Conservation (phyloP, 108 stramenopile species). For the Cylindrotheca fusiformis region DNA sequence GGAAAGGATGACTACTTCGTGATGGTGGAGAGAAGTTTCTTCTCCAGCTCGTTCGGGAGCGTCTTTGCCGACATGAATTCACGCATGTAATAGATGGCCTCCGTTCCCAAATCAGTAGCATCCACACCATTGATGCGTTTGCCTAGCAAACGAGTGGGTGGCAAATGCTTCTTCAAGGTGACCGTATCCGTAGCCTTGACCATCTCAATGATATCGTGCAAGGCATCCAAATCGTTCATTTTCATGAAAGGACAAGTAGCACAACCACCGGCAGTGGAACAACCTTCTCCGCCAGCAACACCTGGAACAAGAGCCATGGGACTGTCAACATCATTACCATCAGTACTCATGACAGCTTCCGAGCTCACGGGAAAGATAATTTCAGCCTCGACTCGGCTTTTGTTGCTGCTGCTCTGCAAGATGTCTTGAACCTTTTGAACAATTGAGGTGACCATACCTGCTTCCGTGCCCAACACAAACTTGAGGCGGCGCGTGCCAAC, state of each 20-base stretch:
- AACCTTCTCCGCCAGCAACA: slow-evolving; percentile 90
- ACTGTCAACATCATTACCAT: slow-evolving; percentile 29
- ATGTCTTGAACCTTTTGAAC: slow-evolving; percentile 87
- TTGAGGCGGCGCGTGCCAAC: slow-evolving; percentile 46
- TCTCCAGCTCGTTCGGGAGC: slow-evolving; percentile 60
- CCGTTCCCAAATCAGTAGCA: slow-evolving; percentile 81
- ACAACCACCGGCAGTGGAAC: slow-evolving; percentile 94
- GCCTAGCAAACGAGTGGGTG: slow-evolving; percentile 75
- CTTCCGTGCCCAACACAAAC: slow-evolving; percentile 92
- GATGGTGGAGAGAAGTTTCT: slow-evolving; percentile 37
- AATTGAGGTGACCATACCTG: slow-evolving; percentile 94
- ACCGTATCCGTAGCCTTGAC: slow-evolving; percentile 23
- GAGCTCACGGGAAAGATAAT: slow-evolving; percentile 96
- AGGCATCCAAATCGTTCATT: slow-evolving; percentile 93
- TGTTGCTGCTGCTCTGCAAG: slow-evolving; percentile 38
- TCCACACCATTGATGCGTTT: slow-evolving; percentile 67
- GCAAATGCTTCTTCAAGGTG: slow-evolving; percentile 42
- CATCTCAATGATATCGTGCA: slow-evolving; percentile 75
- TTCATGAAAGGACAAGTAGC: slow-evolving; percentile 98
- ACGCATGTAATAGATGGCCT: slow-evolving; percentile 91
- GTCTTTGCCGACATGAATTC: slow-evolving; percentile 73
- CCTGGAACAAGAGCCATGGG: slow-evolving; percentile 82
- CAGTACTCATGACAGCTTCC: slow-evolving; percentile 80
- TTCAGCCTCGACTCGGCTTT: slow-evolving; percentile 72
- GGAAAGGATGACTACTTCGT: too few relatives aligned